Conservation (phyloP, 768 basidiomycete species). For the Pulveroboletus sp. region DNA sequence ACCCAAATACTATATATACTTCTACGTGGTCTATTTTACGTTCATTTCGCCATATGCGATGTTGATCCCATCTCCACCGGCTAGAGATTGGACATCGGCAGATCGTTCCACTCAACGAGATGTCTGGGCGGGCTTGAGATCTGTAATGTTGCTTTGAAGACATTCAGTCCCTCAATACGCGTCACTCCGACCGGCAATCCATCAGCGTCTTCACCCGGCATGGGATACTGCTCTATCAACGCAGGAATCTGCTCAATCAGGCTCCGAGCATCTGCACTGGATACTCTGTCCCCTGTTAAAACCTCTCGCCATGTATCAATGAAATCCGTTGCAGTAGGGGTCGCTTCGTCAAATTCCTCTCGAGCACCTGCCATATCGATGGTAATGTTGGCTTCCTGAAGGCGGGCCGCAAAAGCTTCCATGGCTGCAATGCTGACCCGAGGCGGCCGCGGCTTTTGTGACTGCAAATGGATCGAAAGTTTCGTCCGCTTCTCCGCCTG, state of each 20-base stretch:
- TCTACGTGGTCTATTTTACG: not conserved
- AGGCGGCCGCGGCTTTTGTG: constrained; percentile 56
- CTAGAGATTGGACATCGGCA: constrained; percentile 57
- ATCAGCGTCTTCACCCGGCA: constrained; percentile 48
- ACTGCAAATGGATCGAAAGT: constrained; percentile 76
- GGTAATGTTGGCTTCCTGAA: constrained; percentile 45
- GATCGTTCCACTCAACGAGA: constrained; percentile 69
- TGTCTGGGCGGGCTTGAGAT: constrained; percentile 58
- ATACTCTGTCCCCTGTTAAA: constrained; percentile 38
- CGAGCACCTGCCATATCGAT: constrained; percentile 50
- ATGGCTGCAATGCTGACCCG: constrained; percentile 63
- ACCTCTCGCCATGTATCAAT: constrained; percentile 54
- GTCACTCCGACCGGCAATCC: constrained; percentile 44
- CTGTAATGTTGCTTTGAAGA: constrained; percentile 58
- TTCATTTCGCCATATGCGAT: not conserved
- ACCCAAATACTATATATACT: no score
- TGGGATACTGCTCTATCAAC: constrained; percentile 54
- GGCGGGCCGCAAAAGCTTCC: constrained; percentile 52
- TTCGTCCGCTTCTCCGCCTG: constrained; percentile 69
- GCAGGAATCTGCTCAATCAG: constrained; percentile 53
- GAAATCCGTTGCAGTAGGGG: constrained; percentile 58
- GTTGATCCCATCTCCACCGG: not conserved
- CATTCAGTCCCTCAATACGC: constrained; percentile 58
- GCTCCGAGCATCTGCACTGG: constrained; percentile 37
- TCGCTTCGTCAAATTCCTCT: constrained; percentile 47